Percentiles rank a stretch among this genome's conserved stretches.
These are phyloP conservation scores for Nannochloropsis granulata DNA, from an alignment of 108 stramenopile species.

Conservation along the genomic window DNA sequence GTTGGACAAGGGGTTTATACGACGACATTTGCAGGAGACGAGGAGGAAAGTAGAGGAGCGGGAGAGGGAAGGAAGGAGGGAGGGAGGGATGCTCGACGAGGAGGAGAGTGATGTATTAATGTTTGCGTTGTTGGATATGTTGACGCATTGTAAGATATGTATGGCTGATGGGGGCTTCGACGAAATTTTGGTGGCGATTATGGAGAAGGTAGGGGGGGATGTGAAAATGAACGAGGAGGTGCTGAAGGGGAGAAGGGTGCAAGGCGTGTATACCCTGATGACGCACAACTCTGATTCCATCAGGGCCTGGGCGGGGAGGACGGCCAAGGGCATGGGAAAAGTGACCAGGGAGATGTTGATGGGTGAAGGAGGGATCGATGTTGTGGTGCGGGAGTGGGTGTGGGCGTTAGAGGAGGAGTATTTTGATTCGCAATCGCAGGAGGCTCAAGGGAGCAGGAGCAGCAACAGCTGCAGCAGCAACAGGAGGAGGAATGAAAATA, in stretches of 20 bases:
- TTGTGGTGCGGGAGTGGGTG: not conserved
- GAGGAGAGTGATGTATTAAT: no score
- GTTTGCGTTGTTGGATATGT: not conserved
- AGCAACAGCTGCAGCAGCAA: not conserved
- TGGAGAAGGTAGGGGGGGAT: not conserved
- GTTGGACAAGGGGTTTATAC: not conserved
- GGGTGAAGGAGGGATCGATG: not conserved
- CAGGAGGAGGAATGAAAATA: not conserved
- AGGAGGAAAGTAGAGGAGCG: not conserved
- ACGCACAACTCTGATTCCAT: not conserved
- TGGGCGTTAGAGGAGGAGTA: not conserved
- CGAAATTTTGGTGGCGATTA: not conserved
- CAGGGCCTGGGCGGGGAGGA: not conserved
- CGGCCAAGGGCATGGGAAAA: not conserved
- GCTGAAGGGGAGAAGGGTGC: not conserved
- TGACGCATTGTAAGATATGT: not conserved
- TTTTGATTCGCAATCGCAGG: not conserved
- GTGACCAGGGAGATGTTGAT: not conserved
- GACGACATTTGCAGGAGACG: not conserved
- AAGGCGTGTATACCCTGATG: not conserved
- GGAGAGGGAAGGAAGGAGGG: not conserved
- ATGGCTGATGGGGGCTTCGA: not conserved
- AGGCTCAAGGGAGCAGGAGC: not conserved
- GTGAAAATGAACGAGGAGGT: not conserved
- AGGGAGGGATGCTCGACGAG: not conserved